phyloP scores from a whole-genome alignment of 2,329 filamentous ascomycete genomes.

The Atkinsonella hypoxylon region DNA sequence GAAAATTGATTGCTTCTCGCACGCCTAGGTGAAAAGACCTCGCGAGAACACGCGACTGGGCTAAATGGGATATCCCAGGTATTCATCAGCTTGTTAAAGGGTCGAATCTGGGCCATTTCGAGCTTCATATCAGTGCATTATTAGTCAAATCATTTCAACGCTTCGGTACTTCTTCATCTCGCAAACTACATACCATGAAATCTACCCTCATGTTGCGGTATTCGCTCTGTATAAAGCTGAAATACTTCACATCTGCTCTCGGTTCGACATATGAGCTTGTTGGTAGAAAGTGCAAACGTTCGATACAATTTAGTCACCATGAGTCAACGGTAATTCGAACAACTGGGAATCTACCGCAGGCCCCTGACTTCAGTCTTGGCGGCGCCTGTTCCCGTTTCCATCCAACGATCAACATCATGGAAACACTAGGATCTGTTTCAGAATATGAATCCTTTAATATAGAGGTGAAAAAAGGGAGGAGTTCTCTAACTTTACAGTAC shows the following conservation, averaged over 20 bases:
- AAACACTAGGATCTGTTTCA: not conserved
- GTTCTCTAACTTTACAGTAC: not conserved
- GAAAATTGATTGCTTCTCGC: not conserved
- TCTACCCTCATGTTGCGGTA: not conserved
- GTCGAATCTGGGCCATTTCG: not conserved
- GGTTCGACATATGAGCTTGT: not conserved
- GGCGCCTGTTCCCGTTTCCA: not conserved
- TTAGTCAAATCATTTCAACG: too few relatives aligned
- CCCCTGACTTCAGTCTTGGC: not conserved
- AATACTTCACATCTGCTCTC: not conserved
- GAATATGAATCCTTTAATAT: not conserved
- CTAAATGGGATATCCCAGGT: not conserved
- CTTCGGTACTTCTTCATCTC: too few relatives aligned
- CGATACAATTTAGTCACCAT: not conserved
- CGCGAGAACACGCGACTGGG: not conserved
- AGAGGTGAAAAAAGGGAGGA: not conserved
- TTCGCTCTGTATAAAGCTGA: not conserved
- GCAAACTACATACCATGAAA: not conserved
- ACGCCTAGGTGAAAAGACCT: not conserved
- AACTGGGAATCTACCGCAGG: not conserved
- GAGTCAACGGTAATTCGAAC: not conserved
- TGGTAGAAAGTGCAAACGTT: not conserved
- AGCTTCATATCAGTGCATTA: too few relatives aligned
- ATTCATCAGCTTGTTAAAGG: not conserved
- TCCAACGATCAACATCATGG: not conserved